Conservation (phyloP, 257 asterid genomes). For the Apocynum venetum region DNA sequence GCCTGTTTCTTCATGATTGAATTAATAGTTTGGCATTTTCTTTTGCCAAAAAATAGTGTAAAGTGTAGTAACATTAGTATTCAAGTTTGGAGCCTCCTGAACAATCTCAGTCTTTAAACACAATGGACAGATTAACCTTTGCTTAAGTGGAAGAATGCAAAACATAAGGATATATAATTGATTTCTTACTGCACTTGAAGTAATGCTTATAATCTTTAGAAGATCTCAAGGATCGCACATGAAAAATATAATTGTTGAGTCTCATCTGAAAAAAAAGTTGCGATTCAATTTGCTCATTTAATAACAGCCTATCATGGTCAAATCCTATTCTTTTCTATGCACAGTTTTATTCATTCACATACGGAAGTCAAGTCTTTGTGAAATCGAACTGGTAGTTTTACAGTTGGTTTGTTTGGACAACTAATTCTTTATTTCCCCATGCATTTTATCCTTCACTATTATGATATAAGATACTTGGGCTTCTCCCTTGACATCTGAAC, state of each 20-base stretch:
- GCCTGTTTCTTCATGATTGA: background rate
- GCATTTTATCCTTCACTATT: background rate
- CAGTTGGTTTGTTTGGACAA: background rate
- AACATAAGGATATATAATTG: background rate
- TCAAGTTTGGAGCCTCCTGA: background rate
- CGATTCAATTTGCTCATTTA: too few relatives aligned
- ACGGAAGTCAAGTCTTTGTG: background rate
- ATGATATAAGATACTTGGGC: background rate
- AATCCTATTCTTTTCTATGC: too few relatives aligned
- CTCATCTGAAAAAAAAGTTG: background rate
- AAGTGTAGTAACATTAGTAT: background rate
- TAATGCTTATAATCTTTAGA: background rate
- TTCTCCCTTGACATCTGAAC: background rate
- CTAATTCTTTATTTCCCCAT: background rate
- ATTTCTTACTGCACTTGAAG: background rate
- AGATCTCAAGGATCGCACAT: background rate
- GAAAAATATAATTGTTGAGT: background rate
- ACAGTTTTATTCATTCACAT: background rate
- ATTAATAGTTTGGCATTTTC: background rate
- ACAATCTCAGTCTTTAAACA: background rate
- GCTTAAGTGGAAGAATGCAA: background rate
- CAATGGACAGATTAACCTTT: background rate
- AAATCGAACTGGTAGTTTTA: background rate
- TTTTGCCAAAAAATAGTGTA: background rate
- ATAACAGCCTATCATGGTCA: too few relatives aligned